Conservation (phyloP, 2,329 filamentous ascomycete species). For the Sporothrix inflata region DNA sequence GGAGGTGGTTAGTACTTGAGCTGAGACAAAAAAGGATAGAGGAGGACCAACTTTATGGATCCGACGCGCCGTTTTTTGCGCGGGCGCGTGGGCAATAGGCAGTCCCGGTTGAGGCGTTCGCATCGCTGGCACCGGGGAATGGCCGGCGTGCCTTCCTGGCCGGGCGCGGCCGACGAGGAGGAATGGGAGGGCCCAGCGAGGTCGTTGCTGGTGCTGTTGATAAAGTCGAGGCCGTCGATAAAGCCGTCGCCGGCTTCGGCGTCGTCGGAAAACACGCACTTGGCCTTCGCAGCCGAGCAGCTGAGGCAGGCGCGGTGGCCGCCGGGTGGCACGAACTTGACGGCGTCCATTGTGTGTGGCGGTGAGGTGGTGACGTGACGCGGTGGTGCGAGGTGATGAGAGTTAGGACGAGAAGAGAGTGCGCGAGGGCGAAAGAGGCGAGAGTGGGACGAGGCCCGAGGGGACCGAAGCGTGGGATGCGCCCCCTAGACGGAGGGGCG, state of each 20-base stretch:
- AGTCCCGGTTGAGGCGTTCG: constrained; percentile 33
- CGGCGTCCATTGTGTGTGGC: constrained; percentile 29
- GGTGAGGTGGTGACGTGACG: not conserved
- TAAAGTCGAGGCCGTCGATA: constrained; percentile 13
- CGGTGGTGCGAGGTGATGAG: not conserved
- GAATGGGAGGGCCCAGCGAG: not conserved
- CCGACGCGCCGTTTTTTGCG: constrained; percentile 35
- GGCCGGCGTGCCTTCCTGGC: constrained; percentile 29
- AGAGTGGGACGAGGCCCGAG: constrained; percentile 8
- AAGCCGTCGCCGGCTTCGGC: constrained; percentile 25
- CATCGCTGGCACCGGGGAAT: constrained; percentile 33
- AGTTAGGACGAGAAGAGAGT: not conserved
- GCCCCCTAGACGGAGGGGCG: constrained; percentile 2
- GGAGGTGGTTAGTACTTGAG: not conserved
- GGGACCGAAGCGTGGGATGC: constrained; percentile 24
- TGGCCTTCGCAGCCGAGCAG: constrained; percentile 36
- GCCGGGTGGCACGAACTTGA: constrained; percentile 37
- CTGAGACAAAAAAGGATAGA: not conserved
- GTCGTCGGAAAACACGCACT: constrained; percentile 36
- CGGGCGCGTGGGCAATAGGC: constrained; percentile 32
- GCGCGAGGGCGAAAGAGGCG: not conserved
- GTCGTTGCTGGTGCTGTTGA: constrained; percentile 12
- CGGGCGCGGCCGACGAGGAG: not conserved
- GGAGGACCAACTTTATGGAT: constrained; percentile 25
- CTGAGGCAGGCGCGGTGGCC: constrained; percentile 37